These are phyloP conservation scores for Ustilago nuda DNA, from an alignment of 1,284 basidiomycete species.

Conservation along the genomic window DNA sequence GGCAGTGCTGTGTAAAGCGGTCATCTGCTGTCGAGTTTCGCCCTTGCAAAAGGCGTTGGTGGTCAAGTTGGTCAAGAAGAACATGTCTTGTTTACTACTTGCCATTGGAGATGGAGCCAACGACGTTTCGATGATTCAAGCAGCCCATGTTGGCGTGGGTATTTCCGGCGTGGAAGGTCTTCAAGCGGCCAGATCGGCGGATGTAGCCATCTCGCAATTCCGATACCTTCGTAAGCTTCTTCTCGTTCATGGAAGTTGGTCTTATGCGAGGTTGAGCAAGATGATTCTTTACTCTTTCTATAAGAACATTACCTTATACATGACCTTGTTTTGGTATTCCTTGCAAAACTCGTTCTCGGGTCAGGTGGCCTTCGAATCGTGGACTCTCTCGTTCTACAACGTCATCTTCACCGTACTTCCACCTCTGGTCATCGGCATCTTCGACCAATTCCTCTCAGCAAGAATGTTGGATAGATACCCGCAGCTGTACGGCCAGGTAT, in stretches of 20 bases:
- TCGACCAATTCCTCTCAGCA: slow-evolving; percentile 97
- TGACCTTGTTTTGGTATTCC: slow-evolving; percentile 99
- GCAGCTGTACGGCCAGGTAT: slow-evolving; percentile 79
- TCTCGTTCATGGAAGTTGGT: slow-evolving; percentile 98
- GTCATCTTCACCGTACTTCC: slow-evolving; percentile 78
- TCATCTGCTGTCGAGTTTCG: slow-evolving; percentile 97
- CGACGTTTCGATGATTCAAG: slow-evolving; percentile 76
- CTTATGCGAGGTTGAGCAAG: slow-evolving; percentile 93
- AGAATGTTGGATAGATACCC: slow-evolving; percentile 96
- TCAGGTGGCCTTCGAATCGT: slow-evolving; percentile 97
- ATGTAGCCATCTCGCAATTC: slow-evolving; percentile 98
- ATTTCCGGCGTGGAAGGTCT: slow-evolving; percentile 98
- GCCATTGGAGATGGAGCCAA: slow-evolving; percentile 83
- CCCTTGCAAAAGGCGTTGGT: slow-evolving; percentile 97
- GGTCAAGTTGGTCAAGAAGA: slow-evolving; percentile 98
- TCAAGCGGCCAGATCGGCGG: slow-evolving; percentile 95
- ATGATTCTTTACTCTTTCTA: slow-evolving; percentile 78
- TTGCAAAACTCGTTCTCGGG: slow-evolving; percentile 87
- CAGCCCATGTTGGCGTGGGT: slow-evolving; percentile 87
- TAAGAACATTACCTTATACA: slow-evolving; percentile 92
- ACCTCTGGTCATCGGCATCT: slow-evolving; percentile 95
- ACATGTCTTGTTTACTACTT: slow-evolving; percentile 87
- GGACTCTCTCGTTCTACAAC: slow-evolving; percentile 82
- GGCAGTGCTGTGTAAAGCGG: slow-evolving; percentile 98
- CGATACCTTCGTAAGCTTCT: slow-evolving; percentile 94